A percentile compares a stretch with the other conserved stretches of the same genome.
These are phyloP conservation scores for Medakamo hakoo DNA, from an alignment of 139 green algal species.

Conservation along the genomic window DNA sequence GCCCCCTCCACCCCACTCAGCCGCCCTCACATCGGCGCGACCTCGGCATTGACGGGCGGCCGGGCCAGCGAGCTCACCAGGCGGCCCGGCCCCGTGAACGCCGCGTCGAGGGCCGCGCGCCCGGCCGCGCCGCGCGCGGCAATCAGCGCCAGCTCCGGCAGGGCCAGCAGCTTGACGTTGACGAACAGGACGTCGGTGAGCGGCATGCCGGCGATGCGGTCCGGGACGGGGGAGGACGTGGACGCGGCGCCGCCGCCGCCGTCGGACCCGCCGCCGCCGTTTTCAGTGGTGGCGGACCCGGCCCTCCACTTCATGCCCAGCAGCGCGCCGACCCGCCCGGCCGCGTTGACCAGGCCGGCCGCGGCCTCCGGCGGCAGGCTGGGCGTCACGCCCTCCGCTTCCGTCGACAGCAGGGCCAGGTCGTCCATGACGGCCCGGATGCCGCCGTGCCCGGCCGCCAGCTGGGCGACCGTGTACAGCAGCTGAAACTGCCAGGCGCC, in stretches of 20 bases:
- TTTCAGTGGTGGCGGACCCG: conserved; percentile 2
- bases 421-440: conserved; percentile 39
- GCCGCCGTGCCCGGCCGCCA: conserved; percentile 37
- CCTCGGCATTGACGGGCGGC: too few species aligned
- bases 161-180: conserved; percentile 46
- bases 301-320: conserved; percentile 21
- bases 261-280: background rate
- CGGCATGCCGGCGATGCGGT: conserved; percentile 28
- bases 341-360: conserved; percentile 14
- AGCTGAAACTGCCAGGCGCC: conserved; percentile 42
- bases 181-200: conserved; percentile 37
- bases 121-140: conserved; percentile 31
- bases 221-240: conserved; percentile 16
- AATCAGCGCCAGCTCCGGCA: conserved; percentile 36
- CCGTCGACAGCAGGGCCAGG: conserved; percentile 40
- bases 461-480: conserved; percentile 34
- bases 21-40: too few species aligned
- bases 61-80: background rate
- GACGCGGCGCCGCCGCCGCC: background rate
- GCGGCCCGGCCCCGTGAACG: background rate
- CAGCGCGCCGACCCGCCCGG: conserved; percentile 28
- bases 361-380: conserved; percentile 17
- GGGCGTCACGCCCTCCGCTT: conserved; percentile 34
- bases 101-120: conserved; percentile 2
- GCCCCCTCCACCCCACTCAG: too few species aligned